Conservation (phyloP, 139 green algal species). For the Chlorella sp. region DNA sequence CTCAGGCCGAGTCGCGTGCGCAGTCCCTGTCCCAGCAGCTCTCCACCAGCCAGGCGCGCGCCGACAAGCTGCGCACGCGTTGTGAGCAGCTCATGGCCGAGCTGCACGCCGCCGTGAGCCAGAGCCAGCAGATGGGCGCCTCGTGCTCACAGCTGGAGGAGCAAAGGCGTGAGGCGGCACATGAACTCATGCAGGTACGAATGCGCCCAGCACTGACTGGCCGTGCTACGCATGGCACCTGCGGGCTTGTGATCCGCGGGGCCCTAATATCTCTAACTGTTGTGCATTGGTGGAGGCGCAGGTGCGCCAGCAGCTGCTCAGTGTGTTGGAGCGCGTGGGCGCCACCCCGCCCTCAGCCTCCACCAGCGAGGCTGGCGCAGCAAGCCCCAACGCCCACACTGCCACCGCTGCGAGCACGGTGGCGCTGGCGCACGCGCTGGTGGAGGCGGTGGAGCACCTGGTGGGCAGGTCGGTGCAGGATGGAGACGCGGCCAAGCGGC, state of each 20-base stretch:
- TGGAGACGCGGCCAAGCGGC: too few relatives aligned
- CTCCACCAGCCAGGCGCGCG: background rate
- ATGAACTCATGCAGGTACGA: background rate
- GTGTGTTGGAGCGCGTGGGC: too few relatives aligned
- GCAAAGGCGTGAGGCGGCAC: background rate
- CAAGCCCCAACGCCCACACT: too few relatives aligned
- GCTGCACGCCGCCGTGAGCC: background rate
- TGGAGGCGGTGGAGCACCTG: too few relatives aligned
- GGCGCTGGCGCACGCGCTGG: too few relatives aligned
- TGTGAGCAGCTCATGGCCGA: background rate
- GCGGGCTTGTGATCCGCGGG: background rate
- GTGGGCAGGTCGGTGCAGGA: too few relatives aligned
- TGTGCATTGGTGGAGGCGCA: too few relatives aligned
- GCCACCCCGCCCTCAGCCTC: too few relatives aligned
- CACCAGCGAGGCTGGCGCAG: too few relatives aligned
- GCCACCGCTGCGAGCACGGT: too few relatives aligned
- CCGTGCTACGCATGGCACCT: background rate
- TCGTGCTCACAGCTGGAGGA: background rate
- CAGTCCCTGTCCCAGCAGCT: background rate
- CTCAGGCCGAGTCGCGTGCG: background rate
- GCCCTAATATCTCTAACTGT: too few relatives aligned
- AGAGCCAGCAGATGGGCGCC: background rate
- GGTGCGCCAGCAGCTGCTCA: too few relatives aligned
- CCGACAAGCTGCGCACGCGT: background rate
- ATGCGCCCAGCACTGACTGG: background rate